Base-by-base conservation (phyloP, 1,284 basidiomycete species). In the Caloboletus inedulis region DNA sequence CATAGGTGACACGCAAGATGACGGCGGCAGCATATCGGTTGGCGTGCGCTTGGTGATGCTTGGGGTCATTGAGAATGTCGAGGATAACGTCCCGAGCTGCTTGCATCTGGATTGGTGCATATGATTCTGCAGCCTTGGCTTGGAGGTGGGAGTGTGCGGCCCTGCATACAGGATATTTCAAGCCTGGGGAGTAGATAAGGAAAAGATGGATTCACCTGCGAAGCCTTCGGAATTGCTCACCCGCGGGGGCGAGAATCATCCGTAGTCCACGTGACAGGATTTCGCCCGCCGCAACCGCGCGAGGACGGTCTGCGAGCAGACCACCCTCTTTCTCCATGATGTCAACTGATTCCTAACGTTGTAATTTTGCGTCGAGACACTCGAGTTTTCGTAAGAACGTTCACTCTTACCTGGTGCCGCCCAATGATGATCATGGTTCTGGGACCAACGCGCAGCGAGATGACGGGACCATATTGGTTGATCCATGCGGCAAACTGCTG, bases 1-100 rank as follows among this genome's bases (percentile, higher is more conserved):
- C 79, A 52, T 80, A 80, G 3, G 75, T 76, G 51, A 80, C 60
- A 21, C 71, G 69, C 52, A 80, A 65, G 33, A 79, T 72, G n/a
- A 80, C 69, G 6, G 72, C 72, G 7, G 77, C 76, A 0, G 77
- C 75, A 44, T 75, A 79, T 48, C 77, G 63, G 49, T 65, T 70
- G 3, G 61, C 62, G 34, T 77, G 74, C 0, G 57, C 58, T 49
- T 71, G 66, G 57, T 74, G 74, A n/a, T 57, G 58, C 12, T 70
- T 65, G 5, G 75, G 75, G 5, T 69, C 61, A 5, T 60, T 53
- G 25, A 77, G 59, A 21, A 77, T 64, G 55, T 78, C 76, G 7
- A 72, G 57, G 36, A 78, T 60, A 37, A 74, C 64, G 8, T 68
- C 62, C 18, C 66, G 65, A 14, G 76, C 76, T 2, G 66, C 68